phyloP scores from a whole-genome alignment of 306 rosid species.

The Vicia faba region DNA sequence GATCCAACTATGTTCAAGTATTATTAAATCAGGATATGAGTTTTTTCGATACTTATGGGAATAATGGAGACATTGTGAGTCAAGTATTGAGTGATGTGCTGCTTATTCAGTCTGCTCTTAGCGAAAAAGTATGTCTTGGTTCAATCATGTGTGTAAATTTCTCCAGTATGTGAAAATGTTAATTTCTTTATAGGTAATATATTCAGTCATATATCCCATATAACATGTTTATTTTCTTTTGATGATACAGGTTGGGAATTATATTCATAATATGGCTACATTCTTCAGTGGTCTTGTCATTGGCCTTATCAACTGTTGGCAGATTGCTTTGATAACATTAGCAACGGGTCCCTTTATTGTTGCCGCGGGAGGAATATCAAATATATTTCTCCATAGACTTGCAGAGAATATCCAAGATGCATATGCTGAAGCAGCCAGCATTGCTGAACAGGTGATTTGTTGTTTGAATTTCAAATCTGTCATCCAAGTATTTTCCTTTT shows the following conservation, averaged over 20 bases:
- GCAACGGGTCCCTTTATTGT: conserved; percentile 97
- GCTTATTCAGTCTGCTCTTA: conserved; percentile 95
- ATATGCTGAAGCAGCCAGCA: conserved; percentile 98
- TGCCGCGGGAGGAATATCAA: conserved; percentile 98
- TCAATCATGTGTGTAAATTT: conserved; percentile 13
- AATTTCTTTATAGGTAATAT: conserved; percentile 19
- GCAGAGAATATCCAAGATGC: conserved; percentile 99
- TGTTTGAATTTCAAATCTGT: conserved; percentile 30
- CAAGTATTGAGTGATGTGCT: conserved; percentile 98
- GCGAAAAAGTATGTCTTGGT: conserved; percentile 78
- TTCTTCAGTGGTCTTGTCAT: conserved; percentile 94
- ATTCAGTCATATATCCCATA: conserved; percentile 33
- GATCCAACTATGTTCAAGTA: conserved; percentile 90
- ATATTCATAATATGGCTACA: conserved; percentile 97
- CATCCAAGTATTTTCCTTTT: conserved; percentile 28
- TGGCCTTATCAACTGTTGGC: conserved; percentile 94
- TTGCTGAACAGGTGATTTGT: conserved; percentile 89
- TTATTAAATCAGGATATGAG: conserved; percentile 97
- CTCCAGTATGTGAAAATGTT: conserved; percentile 4
- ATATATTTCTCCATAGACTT: conserved; percentile 95
- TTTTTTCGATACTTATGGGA: conserved; percentile 94
- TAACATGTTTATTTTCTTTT: conserved; percentile 39
- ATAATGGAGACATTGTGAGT: conserved; percentile 98
- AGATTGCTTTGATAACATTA: conserved; percentile 87
- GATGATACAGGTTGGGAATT: conserved; percentile 82